Percentiles rank a stretch among this genome's conserved stretches.
Evolutionary conservation across 352 stramenopile species (phyloP).

Genomic region (Pythium pyrilobum): DNA sequence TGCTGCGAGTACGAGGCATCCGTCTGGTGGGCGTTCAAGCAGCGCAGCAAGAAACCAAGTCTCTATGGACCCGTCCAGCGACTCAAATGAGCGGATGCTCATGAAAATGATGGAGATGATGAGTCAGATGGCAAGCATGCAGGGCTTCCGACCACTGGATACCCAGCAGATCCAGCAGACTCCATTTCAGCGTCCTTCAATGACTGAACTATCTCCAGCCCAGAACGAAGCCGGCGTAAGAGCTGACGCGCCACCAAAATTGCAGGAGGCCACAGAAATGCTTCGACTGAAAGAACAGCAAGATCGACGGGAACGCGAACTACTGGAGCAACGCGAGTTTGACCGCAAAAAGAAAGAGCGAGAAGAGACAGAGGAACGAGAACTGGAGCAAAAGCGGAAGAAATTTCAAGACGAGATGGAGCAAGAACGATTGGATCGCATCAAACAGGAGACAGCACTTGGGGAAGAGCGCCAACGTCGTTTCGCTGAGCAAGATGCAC

Average conservation of each 20-base stretch:
- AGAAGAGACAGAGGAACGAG: slow-evolving; percentile 33
- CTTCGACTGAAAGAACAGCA: slow-evolving; percentile 28
- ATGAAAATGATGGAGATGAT: slow-evolving; percentile 73
- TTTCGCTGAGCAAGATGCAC: slow-evolving; percentile 28
- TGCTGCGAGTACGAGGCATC: slow-evolving; percentile 35
- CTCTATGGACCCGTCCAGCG: slow-evolving; percentile 12
- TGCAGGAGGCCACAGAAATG: slow-evolving; percentile 7
- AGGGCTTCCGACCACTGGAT: no score
- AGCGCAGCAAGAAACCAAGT: slow-evolving; percentile 6
- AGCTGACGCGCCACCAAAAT: neutral
- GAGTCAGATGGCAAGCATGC: slow-evolving; percentile 20
- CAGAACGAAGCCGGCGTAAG: neutral
- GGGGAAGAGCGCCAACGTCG: slow-evolving; percentile 17
- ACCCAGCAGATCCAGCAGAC: no score
- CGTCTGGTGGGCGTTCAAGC: neutral
- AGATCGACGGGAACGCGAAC: slow-evolving; percentile 34
- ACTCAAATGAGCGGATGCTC: slow-evolving; percentile 26
- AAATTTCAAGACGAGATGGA: slow-evolving; percentile 44
- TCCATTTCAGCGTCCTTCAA: no score
- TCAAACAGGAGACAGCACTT: slow-evolving; percentile 36
- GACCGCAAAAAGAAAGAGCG: slow-evolving; percentile 32
- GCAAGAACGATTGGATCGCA: slow-evolving; percentile 23
- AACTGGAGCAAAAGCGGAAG: slow-evolving; percentile 27
- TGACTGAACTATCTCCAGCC: no score
- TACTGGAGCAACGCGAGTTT: slow-evolving; percentile 46